These are phyloP conservation scores for Ophiostoma sp. DNA, from an alignment of 2,329 filamentous ascomycete species.

Conservation along the genomic window DNA sequence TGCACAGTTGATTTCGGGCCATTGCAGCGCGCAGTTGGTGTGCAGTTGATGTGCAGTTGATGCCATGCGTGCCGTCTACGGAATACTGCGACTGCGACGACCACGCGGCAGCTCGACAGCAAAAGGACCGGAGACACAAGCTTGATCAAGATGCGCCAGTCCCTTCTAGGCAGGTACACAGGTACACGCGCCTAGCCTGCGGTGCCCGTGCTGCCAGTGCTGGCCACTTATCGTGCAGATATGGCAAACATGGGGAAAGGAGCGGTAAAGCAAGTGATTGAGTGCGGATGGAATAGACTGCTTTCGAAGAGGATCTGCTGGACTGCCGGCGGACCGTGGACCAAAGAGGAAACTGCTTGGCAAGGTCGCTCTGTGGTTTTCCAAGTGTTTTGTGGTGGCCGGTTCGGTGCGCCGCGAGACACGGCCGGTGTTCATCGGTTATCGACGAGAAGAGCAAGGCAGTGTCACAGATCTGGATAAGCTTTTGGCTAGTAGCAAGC, in stretches of 20 bases:
- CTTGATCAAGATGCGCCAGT: not conserved
- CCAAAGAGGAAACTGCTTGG: slow-evolving; percentile 8
- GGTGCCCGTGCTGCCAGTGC: not conserved
- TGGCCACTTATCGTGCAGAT: slow-evolving; percentile 7
- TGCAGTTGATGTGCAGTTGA: not conserved
- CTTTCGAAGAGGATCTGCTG: not conserved
- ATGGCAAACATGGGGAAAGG: slow-evolving; percentile 4
- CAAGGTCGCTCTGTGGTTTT: not conserved
- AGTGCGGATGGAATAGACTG: not conserved
- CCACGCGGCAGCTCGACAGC: not conserved
- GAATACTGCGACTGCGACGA: too few relatives aligned
- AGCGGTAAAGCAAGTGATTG: too few relatives aligned
- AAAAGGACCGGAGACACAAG: not conserved
- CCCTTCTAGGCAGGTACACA: slow-evolving; percentile 11
- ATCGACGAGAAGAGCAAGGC: slow-evolving; percentile 11
- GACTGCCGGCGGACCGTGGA: not conserved
- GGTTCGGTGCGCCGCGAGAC: not conserved
- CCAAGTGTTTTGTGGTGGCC: not conserved
- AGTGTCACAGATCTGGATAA: not conserved
- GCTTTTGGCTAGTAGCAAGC: not conserved
- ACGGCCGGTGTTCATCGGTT: slow-evolving; percentile 11
- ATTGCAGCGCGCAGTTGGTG: not conserved
- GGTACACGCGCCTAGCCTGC: not conserved
- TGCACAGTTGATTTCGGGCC: not conserved
- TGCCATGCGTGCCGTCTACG: too few relatives aligned